Evolutionary conservation across 2,329 filamentous ascomycete species (phyloP).

Genomic region (Cercospora nicotianae): DNA sequence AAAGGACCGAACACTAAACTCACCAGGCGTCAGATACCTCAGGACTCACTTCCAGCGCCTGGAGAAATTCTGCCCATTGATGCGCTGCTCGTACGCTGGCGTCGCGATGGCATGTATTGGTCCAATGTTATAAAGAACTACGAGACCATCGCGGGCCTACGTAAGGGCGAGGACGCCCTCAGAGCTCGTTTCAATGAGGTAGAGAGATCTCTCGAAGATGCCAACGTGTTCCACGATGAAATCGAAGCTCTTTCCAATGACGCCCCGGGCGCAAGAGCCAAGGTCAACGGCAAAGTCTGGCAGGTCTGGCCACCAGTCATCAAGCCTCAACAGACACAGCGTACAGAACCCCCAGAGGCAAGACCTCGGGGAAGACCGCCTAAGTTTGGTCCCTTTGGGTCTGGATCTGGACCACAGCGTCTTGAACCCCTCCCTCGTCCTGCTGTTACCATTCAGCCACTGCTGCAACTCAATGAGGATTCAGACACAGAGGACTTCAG

Average conservation of each 20-base stretch:
- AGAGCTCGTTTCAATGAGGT: slow-evolving; percentile 14
- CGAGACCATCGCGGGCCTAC: background rate
- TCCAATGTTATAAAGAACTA: slow-evolving; percentile 5
- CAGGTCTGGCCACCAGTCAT: slow-evolving; percentile 1
- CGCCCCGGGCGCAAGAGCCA: slow-evolving; percentile 9
- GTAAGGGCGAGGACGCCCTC: background rate
- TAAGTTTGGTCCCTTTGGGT: background rate
- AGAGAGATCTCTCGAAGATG: background rate
- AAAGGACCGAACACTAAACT: background rate
- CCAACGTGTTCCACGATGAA: slow-evolving; percentile 4
- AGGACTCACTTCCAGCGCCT: background rate
- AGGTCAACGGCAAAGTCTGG: slow-evolving; percentile 15
- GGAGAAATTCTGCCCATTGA: slow-evolving; percentile 14
- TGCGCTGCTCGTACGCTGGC: slow-evolving; percentile 18
- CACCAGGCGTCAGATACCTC: background rate
- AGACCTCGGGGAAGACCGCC: background rate
- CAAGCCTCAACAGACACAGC: background rate
- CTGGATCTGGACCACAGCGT: background rate
- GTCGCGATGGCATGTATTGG: slow-evolving; percentile 13
- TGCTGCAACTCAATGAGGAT: background rate
- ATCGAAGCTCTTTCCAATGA: slow-evolving; percentile 9
- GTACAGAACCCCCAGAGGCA: background rate
- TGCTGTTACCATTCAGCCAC: background rate
- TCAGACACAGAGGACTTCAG: background rate
- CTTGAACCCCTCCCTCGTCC: background rate